A percentile compares a stretch with the other conserved stretches of the same genome.
phyloP scores from a whole-genome alignment of 1,284 basidiomycete species.

The Leccinum ponderosum region DNA sequence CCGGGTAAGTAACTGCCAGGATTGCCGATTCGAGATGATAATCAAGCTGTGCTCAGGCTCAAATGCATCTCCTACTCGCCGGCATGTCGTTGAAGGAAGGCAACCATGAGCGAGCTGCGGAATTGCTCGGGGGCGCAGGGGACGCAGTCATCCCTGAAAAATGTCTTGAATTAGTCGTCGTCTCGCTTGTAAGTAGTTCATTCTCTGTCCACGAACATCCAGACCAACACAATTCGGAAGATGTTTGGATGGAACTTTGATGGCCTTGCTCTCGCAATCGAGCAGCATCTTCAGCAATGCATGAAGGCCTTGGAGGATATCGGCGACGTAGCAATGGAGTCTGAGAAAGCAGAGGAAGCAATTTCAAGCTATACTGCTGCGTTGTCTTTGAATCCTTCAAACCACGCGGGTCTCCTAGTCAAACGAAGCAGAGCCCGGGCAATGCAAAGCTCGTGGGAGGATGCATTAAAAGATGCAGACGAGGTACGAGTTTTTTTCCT shows the following conservation, averaged over 20 bases:
- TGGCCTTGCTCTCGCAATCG: neutral
- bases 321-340: neutral
- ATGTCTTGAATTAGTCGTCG: neutral
- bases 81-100: neutral
- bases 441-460: too few relatives aligned
- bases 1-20: neutral
- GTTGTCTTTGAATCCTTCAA: neutral
- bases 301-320: neutral
- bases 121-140: neutral
- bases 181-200: neutral
- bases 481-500: too few relatives aligned
- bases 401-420: too few relatives aligned
- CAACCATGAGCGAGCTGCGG: neutral
- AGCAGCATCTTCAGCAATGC: neutral
- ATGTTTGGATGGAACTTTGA: constrained; percentile 8
- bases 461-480: too few relatives aligned
- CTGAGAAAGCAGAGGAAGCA: neutral
- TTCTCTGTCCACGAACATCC: fast-evolving
- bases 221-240: neutral
- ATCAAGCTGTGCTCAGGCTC: neutral
- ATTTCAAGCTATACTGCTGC: neutral
- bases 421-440: too few relatives aligned
- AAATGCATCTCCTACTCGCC: neutral
- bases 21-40: neutral
- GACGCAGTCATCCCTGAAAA: neutral